Base-by-base conservation (phyloP, 192 early-diverging fungal species). In the Chytriomyces confervae region DNA sequence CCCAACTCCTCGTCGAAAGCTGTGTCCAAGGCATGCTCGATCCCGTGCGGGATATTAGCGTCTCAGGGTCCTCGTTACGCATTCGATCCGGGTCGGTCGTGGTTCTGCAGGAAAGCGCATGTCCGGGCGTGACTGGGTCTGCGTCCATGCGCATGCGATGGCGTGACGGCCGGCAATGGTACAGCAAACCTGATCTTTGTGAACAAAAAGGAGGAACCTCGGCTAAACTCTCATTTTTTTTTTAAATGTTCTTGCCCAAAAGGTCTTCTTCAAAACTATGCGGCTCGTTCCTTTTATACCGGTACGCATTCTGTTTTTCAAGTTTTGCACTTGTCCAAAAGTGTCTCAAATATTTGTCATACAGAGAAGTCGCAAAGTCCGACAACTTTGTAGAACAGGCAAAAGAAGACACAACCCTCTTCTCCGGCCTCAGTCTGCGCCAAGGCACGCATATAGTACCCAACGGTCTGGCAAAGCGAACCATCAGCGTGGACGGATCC, bases 381-480 rank as follows among this genome's bases (percentile, higher is more conserved):
- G 27, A 27, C 16, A 3, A 13, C n/a, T 13, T 11, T 65, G n/a
- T 27, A 5, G 51, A 45, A 0, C 10, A 48, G 6, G 6, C 11
- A 0, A 45, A 9, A 24, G 69, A 72, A 49, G 24, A 18, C 7
- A 72, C 16, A 3, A 3, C 53, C 13, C 53, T 57, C 13, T 57
- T 57, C 27, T 24, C 50, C 9, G 45, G 27, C 8, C 18, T 10
- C 6, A 27, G n/a, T 29, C 24, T 72, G 13, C 48, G 69, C 18
- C 27, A 48, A 13, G 18, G 45, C 48, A 44, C 50, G 5, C 47
- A 36, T 8, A 0, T 71, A 11, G 53, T 71, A 10, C 69, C 69
- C 47, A 53, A 53, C 36, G 69, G 69, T 6, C 13, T 71, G 9
- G 69, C 69, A 49, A 71, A 71, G 27, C 47, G 69, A 29, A 71